Evolutionary conservation across 2,329 filamentous ascomycete species (phyloP), one percentile per base, ranked within the genome.

Genomic region (Tolypocladium inflatum): DNA sequence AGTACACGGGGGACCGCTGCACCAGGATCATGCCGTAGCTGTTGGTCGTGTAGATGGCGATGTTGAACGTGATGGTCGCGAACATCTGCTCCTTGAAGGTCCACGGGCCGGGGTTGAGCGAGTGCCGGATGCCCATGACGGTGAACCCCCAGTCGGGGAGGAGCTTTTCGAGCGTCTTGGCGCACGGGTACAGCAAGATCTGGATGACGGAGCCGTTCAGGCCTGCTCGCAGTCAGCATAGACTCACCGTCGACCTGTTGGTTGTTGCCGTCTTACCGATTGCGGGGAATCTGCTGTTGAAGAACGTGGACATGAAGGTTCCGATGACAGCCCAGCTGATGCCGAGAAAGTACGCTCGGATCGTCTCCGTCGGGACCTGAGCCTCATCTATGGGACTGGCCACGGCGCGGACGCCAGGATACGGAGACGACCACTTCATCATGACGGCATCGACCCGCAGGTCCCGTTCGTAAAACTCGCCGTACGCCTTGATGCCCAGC

Each of bases 21-120:
- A 74, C 73, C 71, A 75, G 76, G 57, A 79, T 73, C 55, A 80
- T 76, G 62, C 75, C 72, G 64, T 75, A 75, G 4, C 76, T 78
- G 64, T 79, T 79, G 1, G 77, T 76, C 11, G 70, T 67, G 58
- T 72, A 72, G 61, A 71, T 77, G 37, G 74, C 74, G 5, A 78
- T 77, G 66, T 84, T 83, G 55, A 82, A 79, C 74, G 81, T 82
- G 61, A 83, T 80, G 3, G 79, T 79, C 41, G 83, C 79, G n/a
- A 84, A 68, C 73, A 82, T 80, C 63, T 85, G 82, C 66, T 85
- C 82, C 64, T 85, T 85, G 63, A 77, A 78, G 55, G 77, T 80
- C 66, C 84, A 84, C 0, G 74, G 75, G 0, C 80, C 80, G 0
- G 81, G 79, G 61, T 83, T 83, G 17, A 82, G 69, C 10, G 71